These are phyloP conservation scores for Aspergillus coremiiformis DNA, from an alignment of 495 filamentous ascomycete species.

Conservation along the genomic window DNA sequence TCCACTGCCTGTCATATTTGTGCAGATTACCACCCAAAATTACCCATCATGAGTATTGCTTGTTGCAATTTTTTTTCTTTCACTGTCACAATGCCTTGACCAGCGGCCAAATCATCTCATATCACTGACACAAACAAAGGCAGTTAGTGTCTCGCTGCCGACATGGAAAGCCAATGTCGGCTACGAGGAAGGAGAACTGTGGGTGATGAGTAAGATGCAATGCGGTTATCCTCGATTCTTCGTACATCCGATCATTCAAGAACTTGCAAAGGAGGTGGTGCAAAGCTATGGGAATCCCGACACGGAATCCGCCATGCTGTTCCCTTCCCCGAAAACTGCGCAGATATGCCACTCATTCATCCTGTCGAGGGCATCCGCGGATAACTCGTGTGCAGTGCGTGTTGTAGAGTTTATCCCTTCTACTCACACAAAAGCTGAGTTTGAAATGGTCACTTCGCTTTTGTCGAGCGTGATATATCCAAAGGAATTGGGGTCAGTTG, in stretches of 20 bases:
- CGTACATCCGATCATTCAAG: constrained; percentile 74
- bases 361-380: constrained; percentile 42
- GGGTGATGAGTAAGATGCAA: constrained; percentile 76
- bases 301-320: constrained; percentile 66
- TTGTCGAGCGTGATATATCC: constrained; percentile 70
- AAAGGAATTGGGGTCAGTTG: constrained; percentile 52
- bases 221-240: constrained; percentile 96
- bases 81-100: background rate
- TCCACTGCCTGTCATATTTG: constrained; percentile 7
- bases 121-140: constrained; percentile 43
- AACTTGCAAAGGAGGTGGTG: constrained; percentile 63
- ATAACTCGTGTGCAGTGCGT: constrained; percentile 43
- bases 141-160: constrained; percentile 90
- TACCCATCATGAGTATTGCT: too few relatives aligned
- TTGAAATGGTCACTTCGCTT: constrained; percentile 35
- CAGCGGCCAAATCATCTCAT: background rate
- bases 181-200: constrained; percentile 86
- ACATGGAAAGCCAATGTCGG: constrained; percentile 87
- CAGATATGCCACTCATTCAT: constrained; percentile 67
- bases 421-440: constrained; percentile 28
- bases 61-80: too few relatives aligned
- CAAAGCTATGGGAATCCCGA: constrained; percentile 49
- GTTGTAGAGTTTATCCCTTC: constrained; percentile 59
- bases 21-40: too few relatives aligned
- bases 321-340: constrained; percentile 64